Conservation (phyloP, 2,329 filamentous ascomycete species). For the Bretziella fagacearum region DNA sequence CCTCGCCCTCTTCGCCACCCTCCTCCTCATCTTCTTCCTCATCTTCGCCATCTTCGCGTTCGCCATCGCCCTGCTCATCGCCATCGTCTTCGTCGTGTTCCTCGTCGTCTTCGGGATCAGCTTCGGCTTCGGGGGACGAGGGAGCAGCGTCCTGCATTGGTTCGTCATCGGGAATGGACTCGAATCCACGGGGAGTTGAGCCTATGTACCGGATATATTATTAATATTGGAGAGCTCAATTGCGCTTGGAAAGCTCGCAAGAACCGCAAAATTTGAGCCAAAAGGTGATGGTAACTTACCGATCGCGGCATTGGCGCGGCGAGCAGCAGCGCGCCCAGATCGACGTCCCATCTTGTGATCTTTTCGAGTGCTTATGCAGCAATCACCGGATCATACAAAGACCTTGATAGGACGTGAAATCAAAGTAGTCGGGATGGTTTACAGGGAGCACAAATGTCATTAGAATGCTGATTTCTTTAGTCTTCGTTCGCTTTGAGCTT, state of each 20-base stretch:
- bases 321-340: conserved; percentile 36
- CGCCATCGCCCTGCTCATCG: conserved; percentile 10
- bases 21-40: conserved; percentile 14
- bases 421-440: background rate
- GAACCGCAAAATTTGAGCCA: background rate
- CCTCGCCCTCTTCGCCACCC: conserved; percentile 32
- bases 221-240: too few species aligned
- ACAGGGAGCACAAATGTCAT: too few species aligned
- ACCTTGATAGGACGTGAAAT: background rate
- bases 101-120: conserved; percentile 11
- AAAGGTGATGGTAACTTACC: conserved; percentile 24
- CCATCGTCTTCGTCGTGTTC: conserved; percentile 4
- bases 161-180: conserved; percentile 25
- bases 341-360: conserved; percentile 25
- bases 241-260: too few species aligned
- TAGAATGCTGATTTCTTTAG: too few species aligned
- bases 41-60: conserved; percentile 11
- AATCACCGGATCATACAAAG: background rate
- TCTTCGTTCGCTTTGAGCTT: too few species aligned
- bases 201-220: conserved; percentile 20
- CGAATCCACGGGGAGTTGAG: conserved; percentile 27
- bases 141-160: conserved; percentile 22
- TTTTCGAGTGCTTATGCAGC: background rate
- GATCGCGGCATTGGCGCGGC: conserved; percentile 35
- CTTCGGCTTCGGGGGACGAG: conserved; percentile 17